Percentiles rank a stretch among this genome's conserved stretches.
phyloP scores from a whole-genome alignment of 441 rosid genomes.

The Erysimum pusillum region DNA sequence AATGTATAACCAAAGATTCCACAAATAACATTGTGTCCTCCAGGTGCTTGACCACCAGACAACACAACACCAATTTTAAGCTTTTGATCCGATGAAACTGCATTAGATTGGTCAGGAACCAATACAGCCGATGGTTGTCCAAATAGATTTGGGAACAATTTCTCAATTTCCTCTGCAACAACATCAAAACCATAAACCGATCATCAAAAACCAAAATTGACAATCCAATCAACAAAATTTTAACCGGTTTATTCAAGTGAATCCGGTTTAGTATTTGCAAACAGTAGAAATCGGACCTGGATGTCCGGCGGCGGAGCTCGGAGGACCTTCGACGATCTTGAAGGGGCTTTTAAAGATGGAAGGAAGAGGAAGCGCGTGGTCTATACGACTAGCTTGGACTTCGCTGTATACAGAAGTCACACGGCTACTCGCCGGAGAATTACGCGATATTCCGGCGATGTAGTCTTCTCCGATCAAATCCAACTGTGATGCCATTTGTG shows the following conservation, averaged over 20 bases:
- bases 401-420: constrained; percentile 83
- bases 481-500: constrained; percentile 25
- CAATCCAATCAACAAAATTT: not conserved
- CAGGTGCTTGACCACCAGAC: constrained; percentile 99
- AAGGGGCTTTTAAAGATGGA: constrained; percentile 72
- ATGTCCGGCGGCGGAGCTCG: constrained; percentile 89
- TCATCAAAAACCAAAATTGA: constrained; percentile 8
- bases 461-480: constrained; percentile 41
- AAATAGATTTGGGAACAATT: constrained; percentile 78
- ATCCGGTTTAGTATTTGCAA: constrained; percentile 2
- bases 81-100: constrained; percentile 51
- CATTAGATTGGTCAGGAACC: constrained; percentile 52
- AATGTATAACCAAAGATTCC: constrained; percentile 77
- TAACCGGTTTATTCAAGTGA: not conserved
- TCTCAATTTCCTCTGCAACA: constrained; percentile 80
- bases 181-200: not conserved
- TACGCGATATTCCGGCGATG: constrained; percentile 46
- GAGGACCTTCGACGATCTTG: constrained; percentile 80
- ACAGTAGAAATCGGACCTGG: constrained; percentile 55
- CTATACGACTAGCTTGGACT: constrained; percentile 83
- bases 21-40: constrained; percentile 97
- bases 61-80: constrained; percentile 91
- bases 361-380: constrained; percentile 85
- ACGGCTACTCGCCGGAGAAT: constrained; percentile 51
- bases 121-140: constrained; percentile 88